These are phyloP conservation scores for Rhizopus sp. DNA, from an alignment of 371 early-diverging fungal genomes.

Conservation along the genomic window DNA sequence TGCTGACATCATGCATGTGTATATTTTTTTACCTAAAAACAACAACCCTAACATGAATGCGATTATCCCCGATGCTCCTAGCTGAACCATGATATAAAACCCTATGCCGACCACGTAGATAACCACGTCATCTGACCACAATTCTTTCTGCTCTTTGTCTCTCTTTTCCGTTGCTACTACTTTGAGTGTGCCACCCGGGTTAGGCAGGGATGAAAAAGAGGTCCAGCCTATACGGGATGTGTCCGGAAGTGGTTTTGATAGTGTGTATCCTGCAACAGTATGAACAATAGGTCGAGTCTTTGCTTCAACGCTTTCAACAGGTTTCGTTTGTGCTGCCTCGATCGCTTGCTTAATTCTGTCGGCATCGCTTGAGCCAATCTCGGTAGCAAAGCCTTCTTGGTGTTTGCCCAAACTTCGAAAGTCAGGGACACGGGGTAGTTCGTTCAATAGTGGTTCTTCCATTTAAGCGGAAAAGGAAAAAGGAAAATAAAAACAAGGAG, in stretches of 20 bases:
- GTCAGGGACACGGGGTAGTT: constrained; percentile 15
- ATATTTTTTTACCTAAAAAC: constrained; percentile 40
- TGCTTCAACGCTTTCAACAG: neutral
- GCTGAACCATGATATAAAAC: constrained; percentile 33
- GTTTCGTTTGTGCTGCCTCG: constrained; percentile 24
- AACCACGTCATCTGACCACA: constrained; percentile 42
- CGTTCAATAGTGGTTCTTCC: constrained; percentile 8
- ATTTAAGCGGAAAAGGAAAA: constrained; percentile 9
- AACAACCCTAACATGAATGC: constrained; percentile 41
- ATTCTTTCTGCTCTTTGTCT: constrained; percentile 9
- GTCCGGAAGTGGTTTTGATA: constrained; percentile 27
- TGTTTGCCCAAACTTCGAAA: constrained; percentile 18
- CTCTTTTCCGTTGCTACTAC: constrained; percentile 21
- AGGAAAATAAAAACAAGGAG: constrained; percentile 1
- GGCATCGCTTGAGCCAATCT: constrained; percentile 29
- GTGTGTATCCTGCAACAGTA: constrained; percentile 28
- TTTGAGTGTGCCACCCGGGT: constrained; percentile 27
- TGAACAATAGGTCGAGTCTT: constrained; percentile 15
- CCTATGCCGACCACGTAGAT: constrained; percentile 36
- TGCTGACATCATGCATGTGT: neutral
- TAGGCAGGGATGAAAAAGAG: constrained; percentile 25
- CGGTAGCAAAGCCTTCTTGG: constrained; percentile 34
- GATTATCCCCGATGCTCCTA: constrained; percentile 43
- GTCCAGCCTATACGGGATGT: constrained; percentile 40
- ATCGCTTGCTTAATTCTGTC: constrained; percentile 25